These are phyloP conservation scores for Meripilus lineatus DNA, from an alignment of 1,284 basidiomycete genomes.

Conservation along the genomic window DNA sequence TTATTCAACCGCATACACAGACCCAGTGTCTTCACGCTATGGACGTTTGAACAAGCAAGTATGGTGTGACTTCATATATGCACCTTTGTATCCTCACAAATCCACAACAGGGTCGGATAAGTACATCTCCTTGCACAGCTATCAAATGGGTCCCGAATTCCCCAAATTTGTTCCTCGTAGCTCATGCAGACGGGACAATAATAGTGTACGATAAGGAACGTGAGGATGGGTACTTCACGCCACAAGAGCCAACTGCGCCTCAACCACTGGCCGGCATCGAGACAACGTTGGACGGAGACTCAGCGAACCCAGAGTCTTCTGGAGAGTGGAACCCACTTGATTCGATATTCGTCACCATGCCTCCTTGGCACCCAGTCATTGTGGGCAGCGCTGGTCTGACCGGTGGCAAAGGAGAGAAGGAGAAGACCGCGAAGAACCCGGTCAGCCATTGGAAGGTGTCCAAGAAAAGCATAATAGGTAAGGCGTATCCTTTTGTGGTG, in stretches of 20 bases:
- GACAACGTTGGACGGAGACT: slow-evolving; percentile 14
- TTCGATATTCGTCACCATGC: slow-evolving; percentile 75
- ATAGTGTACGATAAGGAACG: slow-evolving; percentile 87
- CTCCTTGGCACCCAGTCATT: slow-evolving; percentile 73
- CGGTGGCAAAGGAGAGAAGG: slow-evolving; percentile 48
- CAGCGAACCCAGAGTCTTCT: slow-evolving; percentile 15
- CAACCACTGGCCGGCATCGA: background rate
- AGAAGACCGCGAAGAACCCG: slow-evolving; percentile 74
- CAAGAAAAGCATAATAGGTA: slow-evolving; percentile 68
- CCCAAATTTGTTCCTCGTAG: slow-evolving; percentile 82
- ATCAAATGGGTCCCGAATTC: slow-evolving; percentile 90
- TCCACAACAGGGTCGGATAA: slow-evolving; percentile 65
- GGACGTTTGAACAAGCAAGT: slow-evolving; percentile 90
- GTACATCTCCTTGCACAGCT: slow-evolving; percentile 74
- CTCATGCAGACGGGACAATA: slow-evolving; percentile 86
- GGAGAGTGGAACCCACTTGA: slow-evolving; percentile 71
- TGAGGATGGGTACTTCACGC: slow-evolving; percentile 74
- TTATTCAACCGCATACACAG: slow-evolving; percentile 34
- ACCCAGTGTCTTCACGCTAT: slow-evolving; percentile 83
- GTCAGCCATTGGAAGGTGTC: slow-evolving; percentile 83
- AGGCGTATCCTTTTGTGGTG: slow-evolving; percentile 20
- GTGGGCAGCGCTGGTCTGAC: slow-evolving; percentile 25
- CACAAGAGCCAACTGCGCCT: slow-evolving; percentile 44
- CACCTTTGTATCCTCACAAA: slow-evolving; percentile 8
- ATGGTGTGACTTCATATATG: slow-evolving; percentile 16